Evolutionary conservation across 2,329 filamentous ascomycete genomes (phyloP).

Genomic region (Bertia moriformis): DNA sequence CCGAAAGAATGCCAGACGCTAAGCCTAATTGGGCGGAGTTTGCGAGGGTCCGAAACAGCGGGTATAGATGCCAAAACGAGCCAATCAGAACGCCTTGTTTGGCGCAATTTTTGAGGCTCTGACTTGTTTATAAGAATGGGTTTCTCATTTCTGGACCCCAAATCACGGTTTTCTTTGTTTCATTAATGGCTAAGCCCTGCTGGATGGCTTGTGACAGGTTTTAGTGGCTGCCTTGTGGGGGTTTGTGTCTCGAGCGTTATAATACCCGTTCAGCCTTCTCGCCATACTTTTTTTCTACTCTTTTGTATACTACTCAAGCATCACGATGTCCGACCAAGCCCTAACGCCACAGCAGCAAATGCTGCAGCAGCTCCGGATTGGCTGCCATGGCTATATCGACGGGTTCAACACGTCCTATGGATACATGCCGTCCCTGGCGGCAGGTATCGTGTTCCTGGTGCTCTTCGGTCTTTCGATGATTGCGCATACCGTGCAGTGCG

Average conservation of each 20-base stretch:
- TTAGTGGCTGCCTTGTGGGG: too few species aligned
- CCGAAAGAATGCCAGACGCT: too few species aligned
- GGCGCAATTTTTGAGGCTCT: background rate
- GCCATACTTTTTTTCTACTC: background rate
- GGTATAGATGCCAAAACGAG: background rate
- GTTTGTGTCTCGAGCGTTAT: too few species aligned
- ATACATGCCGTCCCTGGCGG: slow-evolving; percentile 10
- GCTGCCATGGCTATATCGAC: background rate
- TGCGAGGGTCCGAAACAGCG: background rate
- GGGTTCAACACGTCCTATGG: slow-evolving; percentile 6
- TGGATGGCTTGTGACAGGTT: too few species aligned
- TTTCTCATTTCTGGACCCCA: background rate
- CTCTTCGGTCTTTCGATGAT: slow-evolving; percentile 10
- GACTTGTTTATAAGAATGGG: background rate
- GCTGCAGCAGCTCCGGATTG: background rate
- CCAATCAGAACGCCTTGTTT: background rate
- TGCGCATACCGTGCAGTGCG: slow-evolving; percentile 8
- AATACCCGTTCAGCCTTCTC: too few species aligned
- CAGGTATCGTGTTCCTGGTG: slow-evolving; percentile 9
- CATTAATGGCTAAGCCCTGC: too few species aligned
- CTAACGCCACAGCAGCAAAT: background rate
- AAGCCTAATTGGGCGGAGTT: background rate
- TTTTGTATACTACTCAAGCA: background rate
- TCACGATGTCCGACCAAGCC: background rate
- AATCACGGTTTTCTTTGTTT: background rate